phyloP scores from a whole-genome alignment of 2,329 filamentous ascomycete species.

The Fusarium falciforme region DNA sequence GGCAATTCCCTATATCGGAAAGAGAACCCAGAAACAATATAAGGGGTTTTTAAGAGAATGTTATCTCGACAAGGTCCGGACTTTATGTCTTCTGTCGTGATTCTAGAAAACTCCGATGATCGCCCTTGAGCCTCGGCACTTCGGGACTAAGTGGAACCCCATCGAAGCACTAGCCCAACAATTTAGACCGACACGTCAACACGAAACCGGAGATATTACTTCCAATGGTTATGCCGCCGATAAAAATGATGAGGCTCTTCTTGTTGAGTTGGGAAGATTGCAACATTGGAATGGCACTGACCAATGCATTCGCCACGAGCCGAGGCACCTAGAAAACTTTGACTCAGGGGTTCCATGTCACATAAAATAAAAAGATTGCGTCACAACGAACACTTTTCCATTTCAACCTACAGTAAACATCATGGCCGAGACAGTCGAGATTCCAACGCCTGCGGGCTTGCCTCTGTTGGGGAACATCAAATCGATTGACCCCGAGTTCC shows the following conservation, averaged over 20 bases:
- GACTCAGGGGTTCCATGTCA: not conserved
- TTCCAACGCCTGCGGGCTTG: conserved; percentile 70
- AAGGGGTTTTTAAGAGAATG: too few species aligned
- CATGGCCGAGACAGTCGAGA: conserved; percentile 51
- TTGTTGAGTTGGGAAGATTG: not conserved
- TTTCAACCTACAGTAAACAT: not conserved
- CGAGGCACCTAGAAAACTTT: not conserved
- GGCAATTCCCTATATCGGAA: too few species aligned
- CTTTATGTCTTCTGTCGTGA: not conserved
- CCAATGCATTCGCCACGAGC: not conserved
- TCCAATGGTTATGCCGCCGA: not conserved
- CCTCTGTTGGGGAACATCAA: conserved; percentile 73
- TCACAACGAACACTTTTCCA: too few species aligned
- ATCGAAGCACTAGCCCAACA: not conserved
- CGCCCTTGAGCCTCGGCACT: not conserved
- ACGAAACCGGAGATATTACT: not conserved
- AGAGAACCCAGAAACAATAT: too few species aligned
- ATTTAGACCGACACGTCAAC: not conserved
- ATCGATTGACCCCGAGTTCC: conserved; percentile 68
- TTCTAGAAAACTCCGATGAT: conserved; percentile 3
- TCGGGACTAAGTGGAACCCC: not conserved
- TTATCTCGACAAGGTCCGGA: not conserved
- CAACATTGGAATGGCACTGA: not conserved
- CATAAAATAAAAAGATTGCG: not conserved
- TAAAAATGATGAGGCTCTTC: conserved; percentile 1